Base-by-base conservation (phyloP, 2,329 filamentous ascomycete genomes). In the Diaporthe sp. region DNA sequence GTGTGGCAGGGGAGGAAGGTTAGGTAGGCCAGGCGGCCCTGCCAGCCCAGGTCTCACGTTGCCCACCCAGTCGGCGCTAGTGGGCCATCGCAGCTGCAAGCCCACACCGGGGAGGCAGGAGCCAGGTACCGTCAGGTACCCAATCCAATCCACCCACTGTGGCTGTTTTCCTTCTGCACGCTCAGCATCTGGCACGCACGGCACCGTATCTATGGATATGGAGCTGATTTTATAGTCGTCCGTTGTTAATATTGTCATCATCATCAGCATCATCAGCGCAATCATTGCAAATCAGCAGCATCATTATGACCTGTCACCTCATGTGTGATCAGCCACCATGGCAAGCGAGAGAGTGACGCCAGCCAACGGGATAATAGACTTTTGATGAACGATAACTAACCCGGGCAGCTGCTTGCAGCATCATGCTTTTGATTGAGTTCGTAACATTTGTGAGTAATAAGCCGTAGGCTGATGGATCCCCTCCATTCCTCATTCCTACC, bases 401-500 rank as follows among this genome's bases (percentile, higher is more conserved):
- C 22, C 4, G 13, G 30, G 30, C 30, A 42, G 37, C 37, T 42
- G 39, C 27, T 13, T 51, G 63, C 44, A 22, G 27, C 6, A 25
- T 42, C 39, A 8, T 42, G 10, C 17, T 42, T 13, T 63, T 63
- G 59, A 65, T 65, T 32, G 42, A 50, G 42, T 27, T 37, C 19
- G 32, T 66, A n/a, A 37, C 44, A 25, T 66, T 30, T 66, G 63
- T 66, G 44, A 51, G 63, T 37, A 51, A 44, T 15, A n/a, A 13
- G 35, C 30, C 35, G 59, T 35, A 65, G 12, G 42, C 42, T 65
- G 32, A 32, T 47, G 39, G 27, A 50, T 37, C 61, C 30, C 42
- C 42, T 66, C 61, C 63, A 66, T 51, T 35, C 61, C 61, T 65
- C 42, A 35, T 65, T 66, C 44, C 63, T 37, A 66, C 63, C 44